Conservation (phyloP, 75 land plant genomes). For the Larix kaempferi region DNA sequence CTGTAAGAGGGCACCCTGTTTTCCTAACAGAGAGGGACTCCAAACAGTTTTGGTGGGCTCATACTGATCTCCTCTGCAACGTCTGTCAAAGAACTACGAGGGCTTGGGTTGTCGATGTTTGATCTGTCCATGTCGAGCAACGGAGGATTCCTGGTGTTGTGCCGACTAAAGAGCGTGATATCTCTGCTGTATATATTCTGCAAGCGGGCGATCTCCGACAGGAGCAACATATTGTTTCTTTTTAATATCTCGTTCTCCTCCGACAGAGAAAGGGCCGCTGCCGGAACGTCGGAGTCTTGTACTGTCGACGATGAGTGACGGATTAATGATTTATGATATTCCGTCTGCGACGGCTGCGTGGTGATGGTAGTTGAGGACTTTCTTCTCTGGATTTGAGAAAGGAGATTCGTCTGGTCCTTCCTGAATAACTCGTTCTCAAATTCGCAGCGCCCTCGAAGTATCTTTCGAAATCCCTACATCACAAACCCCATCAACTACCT, state of each 20-base stretch:
- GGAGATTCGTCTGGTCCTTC: slow-evolving; percentile 71
- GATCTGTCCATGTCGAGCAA: too few relatives aligned
- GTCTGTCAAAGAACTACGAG: too few relatives aligned
- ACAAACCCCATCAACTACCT: neutral
- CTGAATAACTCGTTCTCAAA: slow-evolving; percentile 87
- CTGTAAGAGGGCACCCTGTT: too few relatives aligned
- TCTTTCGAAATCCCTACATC: slow-evolving; percentile 83
- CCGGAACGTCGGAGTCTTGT: too few relatives aligned
- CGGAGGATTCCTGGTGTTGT: neutral
- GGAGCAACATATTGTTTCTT: slow-evolving; percentile 61
- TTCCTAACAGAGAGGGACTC: slow-evolving; percentile 35
- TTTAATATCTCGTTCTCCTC: slow-evolving; percentile 89
- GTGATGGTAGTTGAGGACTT: slow-evolving; percentile 15
- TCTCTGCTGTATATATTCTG: slow-evolving; percentile 64
- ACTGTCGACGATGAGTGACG: neutral
- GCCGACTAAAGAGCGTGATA: neutral
- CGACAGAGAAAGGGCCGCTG: slow-evolving; percentile 33
- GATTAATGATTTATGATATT: neutral
- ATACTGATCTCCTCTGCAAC: neutral
- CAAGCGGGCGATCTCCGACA: slow-evolving; percentile 80
- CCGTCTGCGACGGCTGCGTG: neutral
- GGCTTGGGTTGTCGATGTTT: too few relatives aligned
- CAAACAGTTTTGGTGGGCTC: slow-evolving; percentile 45
- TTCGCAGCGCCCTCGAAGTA: slow-evolving; percentile 89
- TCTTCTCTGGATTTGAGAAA: slow-evolving; percentile 83